A percentile compares a stretch with the other conserved stretches of the same genome.
Conservation (phyloP, 2,329 filamentous ascomycete species). For the Niveomyces coronatus region DNA sequence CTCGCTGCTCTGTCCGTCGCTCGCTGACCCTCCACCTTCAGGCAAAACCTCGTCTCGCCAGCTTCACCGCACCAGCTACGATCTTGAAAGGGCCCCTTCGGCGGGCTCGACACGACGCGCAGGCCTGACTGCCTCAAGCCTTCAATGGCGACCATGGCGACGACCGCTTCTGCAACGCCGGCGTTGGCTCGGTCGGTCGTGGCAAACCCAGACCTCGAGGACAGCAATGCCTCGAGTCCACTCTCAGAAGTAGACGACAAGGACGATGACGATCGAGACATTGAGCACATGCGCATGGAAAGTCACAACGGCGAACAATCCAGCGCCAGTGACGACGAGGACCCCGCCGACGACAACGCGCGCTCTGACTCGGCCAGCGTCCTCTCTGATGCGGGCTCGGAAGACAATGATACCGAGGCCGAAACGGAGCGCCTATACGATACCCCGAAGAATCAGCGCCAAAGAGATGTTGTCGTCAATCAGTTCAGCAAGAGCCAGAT, state of each 20-base stretch:
- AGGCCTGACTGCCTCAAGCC: constrained; percentile 7
- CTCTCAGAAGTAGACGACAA: constrained; percentile 85
- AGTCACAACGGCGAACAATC: constrained; percentile 22
- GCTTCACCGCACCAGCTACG: constrained; percentile 33
- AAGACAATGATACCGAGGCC: constrained; percentile 64
- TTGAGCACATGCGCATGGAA: constrained; percentile 46
- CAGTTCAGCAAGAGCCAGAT: constrained; percentile 42
- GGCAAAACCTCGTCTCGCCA: constrained; percentile 26
- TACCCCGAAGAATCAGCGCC: constrained; percentile 62
- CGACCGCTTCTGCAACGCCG: constrained; percentile 38
- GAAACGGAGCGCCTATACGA: constrained; percentile 89
- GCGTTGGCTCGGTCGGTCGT: constrained; percentile 34
- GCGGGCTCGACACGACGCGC: constrained; percentile 4
- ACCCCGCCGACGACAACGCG: constrained; percentile 19
- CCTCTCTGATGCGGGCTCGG: constrained; percentile 42
- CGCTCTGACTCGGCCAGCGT: constrained; percentile 40
- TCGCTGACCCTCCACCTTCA: constrained; percentile 10
- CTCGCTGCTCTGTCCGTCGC: constrained; percentile 8
- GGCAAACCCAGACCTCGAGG: constrained; percentile 41
- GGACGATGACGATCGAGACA: constrained; percentile 58
- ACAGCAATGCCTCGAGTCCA: constrained; percentile 75
- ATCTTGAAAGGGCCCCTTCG: constrained; percentile 23
- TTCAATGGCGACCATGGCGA: constrained; percentile 43
- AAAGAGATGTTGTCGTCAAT: constrained; percentile 50
- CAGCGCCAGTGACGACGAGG: constrained; percentile 18